Conservation (phyloP, 2,329 filamentous ascomycete genomes). For the Laburnicola sp. region DNA sequence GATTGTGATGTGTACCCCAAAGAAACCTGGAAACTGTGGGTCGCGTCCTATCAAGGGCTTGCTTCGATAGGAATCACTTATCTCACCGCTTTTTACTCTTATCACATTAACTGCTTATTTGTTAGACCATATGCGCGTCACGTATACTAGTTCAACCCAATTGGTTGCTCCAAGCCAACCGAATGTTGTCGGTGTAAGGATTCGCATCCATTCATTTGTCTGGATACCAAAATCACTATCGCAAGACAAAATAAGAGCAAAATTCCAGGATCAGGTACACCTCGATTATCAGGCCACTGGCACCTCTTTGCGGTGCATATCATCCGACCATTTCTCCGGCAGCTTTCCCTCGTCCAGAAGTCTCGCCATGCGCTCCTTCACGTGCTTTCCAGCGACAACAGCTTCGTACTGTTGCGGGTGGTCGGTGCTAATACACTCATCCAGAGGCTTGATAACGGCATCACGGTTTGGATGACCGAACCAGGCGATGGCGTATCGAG, state of each 20-base stretch:
- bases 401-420: neutral
- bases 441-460: neutral
- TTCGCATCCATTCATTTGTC: neutral
- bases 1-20: no score
- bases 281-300: neutral
- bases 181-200: neutral
- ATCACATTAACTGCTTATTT: neutral
- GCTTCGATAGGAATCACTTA: no score
- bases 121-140: neutral
- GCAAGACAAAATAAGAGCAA: neutral
- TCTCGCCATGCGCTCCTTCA: conserved; percentile 1
- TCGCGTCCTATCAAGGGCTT: no score
- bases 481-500: neutral
- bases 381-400: conserved; percentile 1
- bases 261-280: neutral
- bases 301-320: neutral
- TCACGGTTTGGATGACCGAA: neutral
- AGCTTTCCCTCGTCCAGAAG: neutral
- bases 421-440: neutral
- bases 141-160: neutral
- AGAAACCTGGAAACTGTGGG: no score
- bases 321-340: neutral
- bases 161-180: neutral
- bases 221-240: neutral
- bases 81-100: no score